Evolutionary conservation across 495 filamentous ascomycete species (phyloP), one percentile per base, ranked within the genome.

Genomic region (Jackrogersella minutella): DNA sequence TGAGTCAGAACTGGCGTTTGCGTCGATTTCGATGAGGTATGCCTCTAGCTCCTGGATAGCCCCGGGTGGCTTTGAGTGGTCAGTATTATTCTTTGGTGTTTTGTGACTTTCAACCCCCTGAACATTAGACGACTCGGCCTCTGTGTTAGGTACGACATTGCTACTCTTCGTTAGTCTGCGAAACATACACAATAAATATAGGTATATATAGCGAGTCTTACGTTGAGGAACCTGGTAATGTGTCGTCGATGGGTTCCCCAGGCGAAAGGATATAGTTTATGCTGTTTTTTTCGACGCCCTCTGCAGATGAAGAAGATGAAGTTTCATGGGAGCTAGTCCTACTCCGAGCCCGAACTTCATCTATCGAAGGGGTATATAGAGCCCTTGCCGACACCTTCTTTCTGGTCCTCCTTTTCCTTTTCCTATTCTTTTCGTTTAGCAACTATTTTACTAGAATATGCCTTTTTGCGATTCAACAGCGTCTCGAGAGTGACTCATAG

Each of bases 11-110:
- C 16, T 14, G n/a, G n/a, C n/a, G n/a, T n/a, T n/a, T n/a, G n/a
- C n/a, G 31, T 56, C 49, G 2, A 8, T 8, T 11, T 66, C 64
- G 41, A 66, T 43, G n/a, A 66, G 36, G 19, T 61, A 66, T 0
- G 50, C 57, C 8, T 61, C 64, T 13, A 67, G 43, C 30, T 66
- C 57, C 16, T 51, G 8, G 24, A 31, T 16, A 19, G 6, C 22
- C 17, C 24, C 21, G 5, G 22, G 14, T 41, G n/a, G 22, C 2
- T 19, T 30, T 10, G 41, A n/a, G 8, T 13, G 5, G 13, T 8
- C 31, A 28, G 0, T 13, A 16, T 58, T 11, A 6, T 36, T 5
- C 10, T 16, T 11, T 7, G 30, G 28, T 5, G 6, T 10, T 9
- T 47, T 19, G 30, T 36, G 13, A 13, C 10, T 19, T 8, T 30